These are phyloP conservation scores for Amanita muscaria DNA, from an alignment of 768 basidiomycete species.

Conservation along the genomic window DNA sequence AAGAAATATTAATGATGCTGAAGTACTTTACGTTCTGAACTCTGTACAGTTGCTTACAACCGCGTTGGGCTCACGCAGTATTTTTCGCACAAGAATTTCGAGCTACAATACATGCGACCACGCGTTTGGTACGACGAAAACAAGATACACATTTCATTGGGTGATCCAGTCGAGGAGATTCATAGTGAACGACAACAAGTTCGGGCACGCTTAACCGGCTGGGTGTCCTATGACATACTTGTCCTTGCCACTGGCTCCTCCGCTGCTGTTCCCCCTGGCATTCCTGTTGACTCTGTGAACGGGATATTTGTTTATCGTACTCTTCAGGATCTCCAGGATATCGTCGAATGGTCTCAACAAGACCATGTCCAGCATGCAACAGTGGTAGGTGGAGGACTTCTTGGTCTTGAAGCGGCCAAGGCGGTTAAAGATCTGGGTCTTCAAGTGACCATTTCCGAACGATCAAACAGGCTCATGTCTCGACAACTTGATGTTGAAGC, in stretches of 20 bases:
- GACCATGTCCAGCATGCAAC: constrained; percentile 37
- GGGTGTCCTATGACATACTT: constrained; percentile 49
- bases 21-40: too few species aligned
- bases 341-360: constrained; percentile 48
- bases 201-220: constrained; percentile 21
- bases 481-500: constrained; percentile 23
- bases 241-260: constrained; percentile 64
- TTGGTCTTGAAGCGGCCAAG: constrained; percentile 71
- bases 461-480: constrained; percentile 15
- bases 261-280: constrained; percentile 53
- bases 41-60: constrained; percentile 3
- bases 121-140: constrained; percentile 3
- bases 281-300: constrained; percentile 32
- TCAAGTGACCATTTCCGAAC: constrained; percentile 13
- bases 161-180: constrained; percentile 5
- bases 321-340: constrained; percentile 56
- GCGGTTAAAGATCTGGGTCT: constrained; percentile 51
- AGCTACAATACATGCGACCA: constrained; percentile 6
- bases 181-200: background rate
- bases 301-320: constrained; percentile 71
- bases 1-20: background rate
- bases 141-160: background rate
- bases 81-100: constrained; percentile 1
- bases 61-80: constrained; percentile 7
- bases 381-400: constrained; percentile 62